These are phyloP conservation scores for Dactylellina drechsleri DNA, from an alignment of 2,329 filamentous ascomycete species.

Conservation along the genomic window DNA sequence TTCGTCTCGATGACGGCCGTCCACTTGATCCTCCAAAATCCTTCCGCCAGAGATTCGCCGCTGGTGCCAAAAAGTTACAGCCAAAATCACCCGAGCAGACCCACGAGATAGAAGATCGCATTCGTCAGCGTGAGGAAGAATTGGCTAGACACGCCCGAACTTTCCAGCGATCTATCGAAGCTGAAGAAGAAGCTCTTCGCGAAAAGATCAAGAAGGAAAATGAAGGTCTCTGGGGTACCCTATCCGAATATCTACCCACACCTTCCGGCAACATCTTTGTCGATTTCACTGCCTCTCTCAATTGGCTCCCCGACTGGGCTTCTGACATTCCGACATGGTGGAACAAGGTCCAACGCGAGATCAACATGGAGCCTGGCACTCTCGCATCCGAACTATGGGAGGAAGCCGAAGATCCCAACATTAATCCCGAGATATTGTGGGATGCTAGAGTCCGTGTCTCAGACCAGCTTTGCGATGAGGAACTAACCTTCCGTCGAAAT, in stretches of 20 bases:
- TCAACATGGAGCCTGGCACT: constrained; percentile 78
- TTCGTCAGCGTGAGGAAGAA: constrained; percentile 47
- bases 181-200: constrained; percentile 25
- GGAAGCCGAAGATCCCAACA: constrained; percentile 82
- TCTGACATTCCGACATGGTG: constrained; percentile 56
- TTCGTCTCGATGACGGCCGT: constrained; percentile 37
- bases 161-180: constrained; percentile 40
- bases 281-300: constrained; percentile 45
- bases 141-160: constrained; percentile 42
- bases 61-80: constrained; percentile 35
- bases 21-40: background rate
- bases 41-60: constrained; percentile 32
- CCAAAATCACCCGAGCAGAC: constrained; percentile 48
- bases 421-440: constrained; percentile 87
- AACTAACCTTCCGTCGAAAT: constrained; percentile 76
- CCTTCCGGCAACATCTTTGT: constrained; percentile 32
- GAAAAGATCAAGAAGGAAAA: constrained; percentile 33
- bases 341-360: constrained; percentile 57
- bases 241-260: constrained; percentile 40
- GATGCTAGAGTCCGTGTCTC: constrained; percentile 85
- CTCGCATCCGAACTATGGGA: constrained; percentile 92
- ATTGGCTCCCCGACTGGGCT: constrained; percentile 52
- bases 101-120: constrained; percentile 40
- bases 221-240: constrained; percentile 35
- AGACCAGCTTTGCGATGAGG: constrained; percentile 80